Percentiles rank a stretch among this genome's conserved stretches.
Evolutionary conservation across 352 stramenopile genomes (phyloP).

Genomic region (Phytopythium cucurbitacearum): DNA sequence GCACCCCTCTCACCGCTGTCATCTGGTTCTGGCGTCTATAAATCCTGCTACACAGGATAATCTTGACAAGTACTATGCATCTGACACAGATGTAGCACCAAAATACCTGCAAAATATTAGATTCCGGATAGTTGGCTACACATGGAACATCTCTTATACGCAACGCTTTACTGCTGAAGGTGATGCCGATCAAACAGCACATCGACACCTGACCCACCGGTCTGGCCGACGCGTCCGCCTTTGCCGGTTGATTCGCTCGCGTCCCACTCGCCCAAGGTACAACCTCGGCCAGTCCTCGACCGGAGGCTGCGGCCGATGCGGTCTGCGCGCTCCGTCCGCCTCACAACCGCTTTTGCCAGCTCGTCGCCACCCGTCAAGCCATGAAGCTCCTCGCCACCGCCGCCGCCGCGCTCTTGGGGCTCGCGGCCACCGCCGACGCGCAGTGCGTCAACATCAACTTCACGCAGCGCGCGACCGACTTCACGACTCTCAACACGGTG

Average conservation of each 20-base stretch:
- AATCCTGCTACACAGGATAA: no score
- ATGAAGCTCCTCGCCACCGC: constrained; percentile 16
- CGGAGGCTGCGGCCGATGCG: neutral
- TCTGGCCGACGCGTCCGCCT: neutral
- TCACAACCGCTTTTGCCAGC: no score
- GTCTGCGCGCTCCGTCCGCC: neutral
- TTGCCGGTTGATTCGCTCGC: constrained; percentile 3
- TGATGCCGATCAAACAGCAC: neutral
- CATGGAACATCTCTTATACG: no score
- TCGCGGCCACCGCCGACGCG: constrained; percentile 8
- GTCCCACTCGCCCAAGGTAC: no score
- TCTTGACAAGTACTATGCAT: no score
- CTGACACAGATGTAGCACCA: neutral
- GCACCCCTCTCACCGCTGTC: neutral
- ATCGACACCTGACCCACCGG: neutral
- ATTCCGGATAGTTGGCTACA: no score
- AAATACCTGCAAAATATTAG: neutral
- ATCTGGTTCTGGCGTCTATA: no score
- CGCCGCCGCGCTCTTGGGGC: constrained; percentile 5
- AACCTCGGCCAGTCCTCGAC: neutral
- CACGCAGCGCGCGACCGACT: constrained; percentile 14
- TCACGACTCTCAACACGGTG: constrained; percentile 25
- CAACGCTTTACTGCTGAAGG: no score
- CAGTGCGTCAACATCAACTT: constrained; percentile 25
- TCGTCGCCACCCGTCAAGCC: neutral